A percentile compares a stretch with the other conserved stretches of the same genome.
phyloP scores from a whole-genome alignment of 1,284 basidiomycete genomes.

The Microbotryomycetes sp. region DNA sequence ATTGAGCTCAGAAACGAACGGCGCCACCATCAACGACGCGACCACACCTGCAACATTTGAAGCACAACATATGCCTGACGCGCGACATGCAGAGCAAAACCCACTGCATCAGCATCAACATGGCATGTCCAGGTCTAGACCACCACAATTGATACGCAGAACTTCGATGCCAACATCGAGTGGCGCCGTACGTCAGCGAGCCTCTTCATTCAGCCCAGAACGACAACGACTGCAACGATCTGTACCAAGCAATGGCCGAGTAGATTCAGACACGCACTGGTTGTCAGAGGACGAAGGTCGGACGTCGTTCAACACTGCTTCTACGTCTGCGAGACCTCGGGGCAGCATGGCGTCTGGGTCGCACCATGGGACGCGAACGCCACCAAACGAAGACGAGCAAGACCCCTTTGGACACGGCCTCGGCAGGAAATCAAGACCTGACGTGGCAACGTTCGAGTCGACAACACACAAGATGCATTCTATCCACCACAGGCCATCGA shows the following conservation, averaged over 20 bases:
- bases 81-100: too few species aligned
- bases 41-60: too few species aligned
- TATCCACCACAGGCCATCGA: conserved; percentile 6
- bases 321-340: not conserved
- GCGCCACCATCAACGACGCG: not conserved
- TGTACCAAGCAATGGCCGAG: not conserved
- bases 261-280: conserved; percentile 35
- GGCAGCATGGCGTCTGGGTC: not conserved
- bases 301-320: not conserved
- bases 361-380: not conserved
- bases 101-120: too few species aligned
- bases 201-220: not conserved
- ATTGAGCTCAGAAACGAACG: too few species aligned
- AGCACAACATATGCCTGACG: too few species aligned
- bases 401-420: not conserved
- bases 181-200: not conserved
- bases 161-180: not conserved
- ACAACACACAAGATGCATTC: conserved; percentile 1
- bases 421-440: conserved; percentile 6
- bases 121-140: too few species aligned
- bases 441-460: not conserved
- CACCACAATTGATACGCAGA: not conserved
- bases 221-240: not conserved
- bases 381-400: conserved; percentile 9
- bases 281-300: conserved; percentile 35